phyloP scores from a whole-genome alignment of 2,329 filamentous ascomycete species.

The Pseudogymnoascus sp. region DNA sequence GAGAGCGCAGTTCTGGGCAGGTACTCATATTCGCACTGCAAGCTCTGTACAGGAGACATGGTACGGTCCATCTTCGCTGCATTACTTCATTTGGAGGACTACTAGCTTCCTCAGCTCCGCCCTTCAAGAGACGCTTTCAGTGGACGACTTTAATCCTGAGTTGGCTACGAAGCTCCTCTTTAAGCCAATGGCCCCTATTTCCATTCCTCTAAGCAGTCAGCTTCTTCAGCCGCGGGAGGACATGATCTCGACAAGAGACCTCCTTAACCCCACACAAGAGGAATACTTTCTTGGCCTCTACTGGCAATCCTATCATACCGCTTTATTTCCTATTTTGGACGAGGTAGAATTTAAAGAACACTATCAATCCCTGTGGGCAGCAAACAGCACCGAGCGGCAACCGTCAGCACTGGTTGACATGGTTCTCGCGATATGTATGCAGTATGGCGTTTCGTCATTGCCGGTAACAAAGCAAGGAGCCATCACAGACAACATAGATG shows the following conservation, averaged over 20 bases:
- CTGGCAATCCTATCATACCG: conserved; percentile 39
- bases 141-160: conserved; percentile 12
- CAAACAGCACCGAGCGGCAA: conserved; percentile 26
- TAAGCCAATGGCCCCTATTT: background rate
- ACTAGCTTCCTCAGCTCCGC: conserved; percentile 30
- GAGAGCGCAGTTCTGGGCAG: background rate
- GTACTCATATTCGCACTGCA: conserved; percentile 25
- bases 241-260: conserved; percentile 6
- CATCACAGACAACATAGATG: conserved; percentile 17
- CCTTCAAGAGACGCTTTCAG: conserved; percentile 22
- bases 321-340: conserved; percentile 36
- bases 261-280: conserved; percentile 31
- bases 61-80: conserved; percentile 38
- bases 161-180: too few relatives aligned
- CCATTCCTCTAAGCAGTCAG: background rate
- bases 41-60: conserved; percentile 32
- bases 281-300: conserved; percentile 40
- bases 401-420: conserved; percentile 45
- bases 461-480: too few relatives aligned
- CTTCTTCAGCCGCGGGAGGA: background rate
- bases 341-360: conserved; percentile 37
- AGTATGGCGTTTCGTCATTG: conserved; percentile 31
- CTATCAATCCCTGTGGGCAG: conserved; percentile 35
- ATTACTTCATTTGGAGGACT: conserved; percentile 38
- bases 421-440: conserved; percentile 43